Conservation (phyloP, 306 rosid genomes). For the Rosa rugosa region DNA sequence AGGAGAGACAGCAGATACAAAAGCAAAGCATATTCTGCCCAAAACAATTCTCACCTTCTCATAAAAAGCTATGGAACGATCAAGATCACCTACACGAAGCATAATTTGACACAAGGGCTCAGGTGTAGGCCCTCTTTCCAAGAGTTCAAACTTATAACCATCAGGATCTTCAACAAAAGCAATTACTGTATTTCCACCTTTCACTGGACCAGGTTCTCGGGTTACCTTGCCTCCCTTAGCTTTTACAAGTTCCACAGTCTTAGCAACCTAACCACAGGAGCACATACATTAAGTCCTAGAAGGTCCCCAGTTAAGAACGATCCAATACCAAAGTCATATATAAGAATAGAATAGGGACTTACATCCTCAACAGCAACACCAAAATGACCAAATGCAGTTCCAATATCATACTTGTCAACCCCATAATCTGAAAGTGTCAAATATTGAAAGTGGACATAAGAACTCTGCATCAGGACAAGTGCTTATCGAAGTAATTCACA, state of each 20-base stretch:
- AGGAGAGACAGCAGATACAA: neutral
- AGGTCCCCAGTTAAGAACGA: conserved; percentile 23
- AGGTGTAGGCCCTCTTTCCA: conserved; percentile 81
- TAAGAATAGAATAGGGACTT: conserved; percentile 36
- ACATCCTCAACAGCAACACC: conserved; percentile 96
- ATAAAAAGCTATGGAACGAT: conserved; percentile 83
- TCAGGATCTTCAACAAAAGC: conserved; percentile 94
- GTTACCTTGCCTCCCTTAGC: conserved; percentile 91
- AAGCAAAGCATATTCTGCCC: conserved; percentile 13
- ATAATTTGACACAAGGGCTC: conserved; percentile 96
- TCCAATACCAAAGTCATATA: conserved; percentile 19
- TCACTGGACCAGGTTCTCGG: conserved; percentile 76
- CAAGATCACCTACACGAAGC: conserved; percentile 96
- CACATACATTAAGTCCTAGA: conserved; percentile 15
- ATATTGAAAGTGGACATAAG: conserved; percentile 28
- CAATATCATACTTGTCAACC: conserved; percentile 75
- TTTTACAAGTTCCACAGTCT: conserved; percentile 76
- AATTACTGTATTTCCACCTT: conserved; percentile 61
- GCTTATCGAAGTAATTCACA: conserved; percentile 1
- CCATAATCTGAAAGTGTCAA: conserved; percentile 70
- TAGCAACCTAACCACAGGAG: conserved; percentile 57
- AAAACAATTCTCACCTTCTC: conserved; percentile 64
- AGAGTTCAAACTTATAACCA: conserved; percentile 86
- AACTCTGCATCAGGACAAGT: conserved; percentile 5
- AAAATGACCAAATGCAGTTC: conserved; percentile 78